Base-by-base conservation (phyloP, 1,284 basidiomycete genomes). In the Naganishia cerealis region DNA sequence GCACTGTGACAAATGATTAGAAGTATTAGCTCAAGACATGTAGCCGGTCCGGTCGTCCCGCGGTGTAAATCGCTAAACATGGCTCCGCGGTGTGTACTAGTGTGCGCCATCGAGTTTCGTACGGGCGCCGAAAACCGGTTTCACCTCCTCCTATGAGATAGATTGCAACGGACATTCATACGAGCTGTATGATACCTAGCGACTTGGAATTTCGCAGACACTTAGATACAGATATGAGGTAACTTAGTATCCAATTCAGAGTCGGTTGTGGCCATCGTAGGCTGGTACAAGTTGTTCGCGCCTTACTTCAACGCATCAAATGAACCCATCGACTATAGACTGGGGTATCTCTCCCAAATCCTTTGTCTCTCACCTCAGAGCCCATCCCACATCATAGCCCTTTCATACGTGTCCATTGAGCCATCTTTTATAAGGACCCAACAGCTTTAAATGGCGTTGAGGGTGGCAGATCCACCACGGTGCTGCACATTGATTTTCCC, bases 101-200 rank as follows among this genome's bases (percentile, higher is more conserved):
- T 50, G 59, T 18, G 50, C 48, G 59, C 48, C 48, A 52, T 62
- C 38, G 48, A 62, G 43, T 62, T 62, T 39, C 59, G 59, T 29
- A 58, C 57, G 57, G 57, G 40, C n/a, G 57, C 42, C 57, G 42
- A 58, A 58, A 58, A 10, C 57, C 57, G 57, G 40, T 58, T 48
- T 26, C 42, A 43, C 42, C 40, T 24, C 24, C 40, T 46, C 24
- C 57, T 58, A 21, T 58, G 46, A 24, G 10, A 33, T 15, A 29
- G 42, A 4, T 46, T 58, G 21, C 10, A 13, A 29, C 16, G 24
- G 24, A 26, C 42, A 29, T 13, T 43, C 42, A 46, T 58, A 5
- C 40, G 39, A 29, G 5, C 1, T 43, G 33, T 58, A 43, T 15
- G 40, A 16, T 15, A 46, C n/a, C 57, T 46, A 58, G 21, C 26